Base-by-base conservation (phyloP, 306 rosid species). In the Mimosa pudica region DNA sequence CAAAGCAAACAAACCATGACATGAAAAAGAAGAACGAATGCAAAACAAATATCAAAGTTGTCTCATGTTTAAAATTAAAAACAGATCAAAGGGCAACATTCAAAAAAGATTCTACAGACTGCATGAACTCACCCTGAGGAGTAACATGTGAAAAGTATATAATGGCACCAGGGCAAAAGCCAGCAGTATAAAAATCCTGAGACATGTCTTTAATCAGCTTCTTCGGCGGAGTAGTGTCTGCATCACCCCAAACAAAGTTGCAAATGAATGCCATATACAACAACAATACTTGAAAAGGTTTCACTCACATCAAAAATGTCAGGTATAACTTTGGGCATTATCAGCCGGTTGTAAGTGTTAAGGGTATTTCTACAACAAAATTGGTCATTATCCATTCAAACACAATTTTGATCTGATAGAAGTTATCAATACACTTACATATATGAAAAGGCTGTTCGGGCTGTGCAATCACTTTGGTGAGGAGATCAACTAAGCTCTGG, bases 171-270 rank as follows among this genome's bases (percentile, higher is more conserved):
- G 99, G 99, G 77, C 88, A 84, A 86, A 93, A 96, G 41, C 96
- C 98, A 77, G 91, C 91, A 63, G 80, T 68, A 82, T 85, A 89
- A 51, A 93, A 96, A 80, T 96, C 98, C 73, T 83, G 96, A 6
- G 96, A 78, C 84, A 76, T 54, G 77, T 91, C 92, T 76, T 87
- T 89, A 75, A 96, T 85, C 73, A 70, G 84, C 89, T 83, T 91
- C 89, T 90, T 93, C 2, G 99, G 99, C 3, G 99, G 99, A 20
- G 97, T 87, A 20, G 98, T 90, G 86, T 90, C 99, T 96, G 87
- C 89, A 72, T 74, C 62, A 82, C 30, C 8, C 71, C 61, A 17
- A 58, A 11, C 10, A 30, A 42, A 77, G 32, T 24, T 36, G 74
- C 33, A 30, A 42, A 51, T 52, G 62, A 45, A 64, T 45, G 36